These are phyloP conservation scores for Cucumis hystrix DNA, from an alignment of 306 rosid species.

Conservation along the genomic window DNA sequence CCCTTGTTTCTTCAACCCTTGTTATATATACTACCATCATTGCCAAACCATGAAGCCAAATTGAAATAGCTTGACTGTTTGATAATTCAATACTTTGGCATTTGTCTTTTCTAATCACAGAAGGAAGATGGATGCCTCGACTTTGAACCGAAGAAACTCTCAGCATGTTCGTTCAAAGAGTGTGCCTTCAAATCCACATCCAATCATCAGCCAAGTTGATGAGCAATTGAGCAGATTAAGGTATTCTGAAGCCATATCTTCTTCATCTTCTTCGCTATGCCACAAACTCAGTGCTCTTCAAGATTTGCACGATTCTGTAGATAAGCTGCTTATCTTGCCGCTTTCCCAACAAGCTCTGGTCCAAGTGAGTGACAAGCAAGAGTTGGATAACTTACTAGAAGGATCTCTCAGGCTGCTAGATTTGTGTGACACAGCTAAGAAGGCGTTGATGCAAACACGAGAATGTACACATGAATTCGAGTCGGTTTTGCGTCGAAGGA, in stretches of 20 bases:
- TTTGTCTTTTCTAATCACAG: neutral
- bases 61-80: neutral
- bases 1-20: constrained; percentile 9
- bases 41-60: neutral
- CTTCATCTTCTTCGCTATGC: constrained; percentile 7
- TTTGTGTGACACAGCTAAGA: constrained; percentile 12
- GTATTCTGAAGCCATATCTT: neutral
- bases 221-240: constrained; percentile 13
- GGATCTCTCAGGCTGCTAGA: constrained; percentile 19
- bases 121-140: constrained; percentile 6
- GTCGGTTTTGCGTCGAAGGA: constrained; percentile 5
- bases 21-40: neutral
- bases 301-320: constrained; percentile 10
- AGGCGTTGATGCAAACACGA: constrained; percentile 10
- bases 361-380: neutral
- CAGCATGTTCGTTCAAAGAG: constrained; percentile 13
- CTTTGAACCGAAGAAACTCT: neutral
- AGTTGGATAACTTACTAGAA: neutral
- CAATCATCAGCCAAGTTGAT: constrained; percentile 7
- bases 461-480: constrained; percentile 13
- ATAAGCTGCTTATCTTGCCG: constrained; percentile 12
- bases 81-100: neutral
- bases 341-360: constrained; percentile 9
- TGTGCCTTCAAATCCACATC: constrained; percentile 14
- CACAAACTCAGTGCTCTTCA: constrained; percentile 12